Conservation (phyloP, 768 basidiomycete genomes). For the Amanita exitialis region DNA sequence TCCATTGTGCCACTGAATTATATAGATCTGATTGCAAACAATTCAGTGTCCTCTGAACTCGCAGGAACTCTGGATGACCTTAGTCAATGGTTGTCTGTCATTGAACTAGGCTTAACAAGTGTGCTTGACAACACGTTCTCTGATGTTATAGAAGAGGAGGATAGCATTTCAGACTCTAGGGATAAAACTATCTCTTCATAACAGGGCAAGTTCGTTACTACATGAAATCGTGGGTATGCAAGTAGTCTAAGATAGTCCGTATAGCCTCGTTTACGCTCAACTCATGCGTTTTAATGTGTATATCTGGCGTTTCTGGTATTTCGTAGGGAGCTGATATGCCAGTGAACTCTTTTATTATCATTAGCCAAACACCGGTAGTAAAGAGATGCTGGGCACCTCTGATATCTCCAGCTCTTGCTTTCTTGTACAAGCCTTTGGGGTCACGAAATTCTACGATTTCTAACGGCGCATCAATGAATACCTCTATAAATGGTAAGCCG, state of each 20-base stretch:
- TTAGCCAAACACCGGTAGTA: background rate
- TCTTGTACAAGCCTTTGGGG: slow-evolving; percentile 97
- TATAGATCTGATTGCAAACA: slow-evolving; percentile 37
- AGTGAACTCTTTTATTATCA: slow-evolving; percentile 72
- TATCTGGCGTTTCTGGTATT: slow-evolving; percentile 73
- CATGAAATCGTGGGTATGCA: slow-evolving; percentile 38
- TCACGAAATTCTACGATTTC: slow-evolving; percentile 84
- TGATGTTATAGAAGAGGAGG: slow-evolving; percentile 57
- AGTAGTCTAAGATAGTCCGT: slow-evolving; percentile 68
- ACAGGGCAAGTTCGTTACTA: background rate
- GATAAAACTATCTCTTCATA: slow-evolving; percentile 4
- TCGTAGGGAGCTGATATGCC: slow-evolving; percentile 98
- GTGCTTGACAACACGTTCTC: slow-evolving; percentile 46
- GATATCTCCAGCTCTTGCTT: slow-evolving; percentile 91
- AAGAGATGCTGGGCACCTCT: slow-evolving; percentile 52
- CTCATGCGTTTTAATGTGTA: slow-evolving; percentile 87
- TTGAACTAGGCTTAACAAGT: slow-evolving; percentile 61
- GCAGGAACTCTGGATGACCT: slow-evolving; percentile 68
- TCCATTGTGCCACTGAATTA: slow-evolving; percentile 64
- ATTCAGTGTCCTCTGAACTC: slow-evolving; percentile 59
- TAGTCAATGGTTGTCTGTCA: slow-evolving; percentile 60
- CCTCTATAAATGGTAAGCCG: slow-evolving; percentile 80
- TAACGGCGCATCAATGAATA: slow-evolving; percentile 90
- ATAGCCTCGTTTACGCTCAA: slow-evolving; percentile 73
- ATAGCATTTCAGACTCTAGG: slow-evolving; percentile 25